Evolutionary conservation across 306 rosid genomes (phyloP), one percentile per base, ranked within the genome.

Genomic region (Cucumis cinereus): DNA sequence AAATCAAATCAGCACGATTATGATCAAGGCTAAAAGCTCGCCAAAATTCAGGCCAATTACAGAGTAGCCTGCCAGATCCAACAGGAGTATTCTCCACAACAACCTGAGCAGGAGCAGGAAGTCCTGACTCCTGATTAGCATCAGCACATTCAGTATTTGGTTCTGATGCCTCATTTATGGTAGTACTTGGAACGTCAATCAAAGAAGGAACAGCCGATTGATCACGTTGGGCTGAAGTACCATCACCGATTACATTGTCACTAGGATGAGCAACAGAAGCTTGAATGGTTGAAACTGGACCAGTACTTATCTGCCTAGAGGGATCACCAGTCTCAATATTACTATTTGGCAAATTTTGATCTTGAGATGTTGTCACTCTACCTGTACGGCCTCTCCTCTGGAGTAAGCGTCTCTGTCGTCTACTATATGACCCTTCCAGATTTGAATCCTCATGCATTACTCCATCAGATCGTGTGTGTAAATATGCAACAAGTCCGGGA

Each of bases 81-180:
- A 95, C 99, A 57, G 97, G 99, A 43, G 96, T 89, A 79, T 92
- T 92, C 84, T 95, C 97, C 68, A 95, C 92, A 82, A 95, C 98
- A 83, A 95, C 96, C 88, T 95, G 99, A 78, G 99, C 99, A 76
- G 99, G 99, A 84, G 97, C 99, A 61, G 98, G 99, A 86, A 90
- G 83, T 69, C 90, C 93, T 23, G 84, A 79, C 79, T 84, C 81
- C 81, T 87, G 96, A 41, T 61, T 86, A 84, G 84, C 26, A 28
- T 92, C 91, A 60, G 87, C 85, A 85, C 85, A 88, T 82, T 85
- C 79, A 49, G 85, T 77, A 73, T 78, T 81, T 75, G 91, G 77
- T 82, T 80, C 92, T 22, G 80, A 79, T 56, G 84, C 79, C 82
- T 85, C 92, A 52, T 78, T 82, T 83, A 74, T 74, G 77, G 79